Conservation (phyloP, 225 moss, liverwort and hornwort species). For the Anthoceros angustus region DNA sequence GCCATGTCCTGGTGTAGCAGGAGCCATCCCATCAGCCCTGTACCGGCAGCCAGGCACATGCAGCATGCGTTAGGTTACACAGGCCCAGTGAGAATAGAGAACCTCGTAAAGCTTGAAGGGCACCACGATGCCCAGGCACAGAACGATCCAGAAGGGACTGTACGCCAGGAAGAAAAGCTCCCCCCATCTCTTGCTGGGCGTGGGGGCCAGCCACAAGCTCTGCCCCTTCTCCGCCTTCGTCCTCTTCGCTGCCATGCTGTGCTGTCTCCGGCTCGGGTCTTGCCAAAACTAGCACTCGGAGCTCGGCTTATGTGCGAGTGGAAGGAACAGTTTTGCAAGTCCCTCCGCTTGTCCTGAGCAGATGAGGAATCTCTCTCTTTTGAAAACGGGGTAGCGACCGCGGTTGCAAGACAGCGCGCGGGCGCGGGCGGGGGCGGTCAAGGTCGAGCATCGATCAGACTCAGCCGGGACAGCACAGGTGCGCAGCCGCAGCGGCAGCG, state of each 20-base stretch:
- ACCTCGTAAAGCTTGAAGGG: slow-evolving; percentile 89
- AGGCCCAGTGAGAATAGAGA: not conserved
- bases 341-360: too few relatives aligned
- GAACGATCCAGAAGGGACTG: slow-evolving; percentile 86
- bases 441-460: not conserved
- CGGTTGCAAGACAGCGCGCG: not conserved
- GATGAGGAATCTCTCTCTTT: too few relatives aligned
- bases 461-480: not conserved
- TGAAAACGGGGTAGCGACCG: too few relatives aligned
- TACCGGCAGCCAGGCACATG: too few relatives aligned
- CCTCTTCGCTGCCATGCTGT: not conserved
- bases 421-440: not conserved
- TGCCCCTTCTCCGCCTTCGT: slow-evolving; percentile 4
- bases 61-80: not conserved
- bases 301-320: not conserved
- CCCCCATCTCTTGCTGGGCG: slow-evolving; percentile 76
- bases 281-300: not conserved
- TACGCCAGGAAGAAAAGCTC: slow-evolving; percentile 85
- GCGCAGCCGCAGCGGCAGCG: not conserved
- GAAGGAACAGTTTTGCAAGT: too few relatives aligned
- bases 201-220: slow-evolving; percentile 58
- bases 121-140: slow-evolving; percentile 62
- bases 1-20: too few relatives aligned
- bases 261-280: not conserved
- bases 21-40: too few relatives aligned